A percentile compares a stretch with the other conserved stretches of the same genome.
phyloP scores from a whole-genome alignment of 768 basidiomycete species.

The Pisolithus microcarpus region DNA sequence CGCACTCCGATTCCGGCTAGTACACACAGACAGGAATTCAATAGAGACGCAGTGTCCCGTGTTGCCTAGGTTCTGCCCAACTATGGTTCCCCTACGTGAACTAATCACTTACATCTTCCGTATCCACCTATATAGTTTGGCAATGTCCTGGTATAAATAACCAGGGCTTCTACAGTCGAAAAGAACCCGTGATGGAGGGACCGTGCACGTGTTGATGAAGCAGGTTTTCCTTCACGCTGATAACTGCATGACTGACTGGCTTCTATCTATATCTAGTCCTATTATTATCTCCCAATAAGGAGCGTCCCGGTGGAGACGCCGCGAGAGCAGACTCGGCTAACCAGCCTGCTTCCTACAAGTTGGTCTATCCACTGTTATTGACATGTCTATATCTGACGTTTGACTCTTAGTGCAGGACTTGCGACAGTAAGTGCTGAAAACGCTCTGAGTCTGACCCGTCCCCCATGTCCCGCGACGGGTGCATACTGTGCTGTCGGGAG shows the following conservation, averaged over 20 bases:
- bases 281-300: slow-evolving; percentile 63
- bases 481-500: not conserved
- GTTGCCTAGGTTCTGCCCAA: too few relatives aligned
- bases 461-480: too few relatives aligned
- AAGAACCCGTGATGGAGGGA: too few relatives aligned
- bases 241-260: not conserved
- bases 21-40: too few relatives aligned
- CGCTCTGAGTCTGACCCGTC: too few relatives aligned
- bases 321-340: slow-evolving; percentile 49
- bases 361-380: slow-evolving; percentile 8
- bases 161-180: too few relatives aligned
- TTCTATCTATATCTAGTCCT: slow-evolving; percentile 35
- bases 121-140: too few relatives aligned
- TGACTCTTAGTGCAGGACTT: slow-evolving; percentile 41
- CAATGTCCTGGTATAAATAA: too few relatives aligned
- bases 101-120: too few relatives aligned
- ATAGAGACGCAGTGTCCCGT: too few relatives aligned
- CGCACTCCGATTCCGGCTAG: too few relatives aligned
- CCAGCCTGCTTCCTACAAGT: slow-evolving; percentile 63
- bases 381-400: not conserved
- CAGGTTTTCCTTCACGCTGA: slow-evolving; percentile 12
- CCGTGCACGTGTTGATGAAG: slow-evolving; percentile 41
- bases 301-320: slow-evolving; percentile 39
- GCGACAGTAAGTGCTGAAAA: slow-evolving; percentile 33
- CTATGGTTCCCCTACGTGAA: too few relatives aligned